These are phyloP conservation scores for Metschnikowia gelsemii DNA, from an alignment of 805 yeast species.

Conservation along the genomic window DNA sequence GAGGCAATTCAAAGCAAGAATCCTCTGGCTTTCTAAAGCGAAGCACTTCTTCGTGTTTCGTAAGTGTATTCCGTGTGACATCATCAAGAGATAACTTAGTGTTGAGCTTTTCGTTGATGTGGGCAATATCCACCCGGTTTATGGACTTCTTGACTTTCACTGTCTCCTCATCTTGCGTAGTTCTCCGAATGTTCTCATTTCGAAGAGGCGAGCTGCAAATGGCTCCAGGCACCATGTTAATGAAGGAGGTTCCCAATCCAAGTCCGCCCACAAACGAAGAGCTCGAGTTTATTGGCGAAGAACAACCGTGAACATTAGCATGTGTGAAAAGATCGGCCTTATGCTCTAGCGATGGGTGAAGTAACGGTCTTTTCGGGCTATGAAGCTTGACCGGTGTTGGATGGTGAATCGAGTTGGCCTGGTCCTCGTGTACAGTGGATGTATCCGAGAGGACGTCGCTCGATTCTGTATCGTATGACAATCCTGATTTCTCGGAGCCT, in stretches of 20 bases:
- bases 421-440: constrained; percentile 10
- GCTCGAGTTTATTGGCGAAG: constrained; percentile 22
- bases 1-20: constrained; percentile 16
- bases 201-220: constrained; percentile 31
- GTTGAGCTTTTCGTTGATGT: constrained; percentile 26
- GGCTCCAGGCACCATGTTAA: constrained; percentile 29
- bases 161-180: constrained; percentile 13
- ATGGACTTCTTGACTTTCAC: constrained; percentile 28
- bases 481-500: background rate
- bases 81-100: constrained; percentile 8
- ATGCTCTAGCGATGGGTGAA: constrained; percentile 9
- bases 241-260: constrained; percentile 41
- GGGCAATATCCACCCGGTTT: constrained; percentile 30
- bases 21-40: background rate
- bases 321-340: constrained; percentile 5
- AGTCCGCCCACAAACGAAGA: constrained; percentile 32
- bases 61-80: background rate
- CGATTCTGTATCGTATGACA: background rate
- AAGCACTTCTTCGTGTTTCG: constrained; percentile 5
- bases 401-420: constrained; percentile 11
- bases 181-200: constrained; percentile 12
- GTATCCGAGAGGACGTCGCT: constrained; percentile 13
- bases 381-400: constrained; percentile 18
- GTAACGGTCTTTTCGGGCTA: constrained; percentile 10
- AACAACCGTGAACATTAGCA: constrained; percentile 7